Evolutionary conservation across 441 rosid genomes (phyloP).

Genomic region (Gossypium laxum): DNA sequence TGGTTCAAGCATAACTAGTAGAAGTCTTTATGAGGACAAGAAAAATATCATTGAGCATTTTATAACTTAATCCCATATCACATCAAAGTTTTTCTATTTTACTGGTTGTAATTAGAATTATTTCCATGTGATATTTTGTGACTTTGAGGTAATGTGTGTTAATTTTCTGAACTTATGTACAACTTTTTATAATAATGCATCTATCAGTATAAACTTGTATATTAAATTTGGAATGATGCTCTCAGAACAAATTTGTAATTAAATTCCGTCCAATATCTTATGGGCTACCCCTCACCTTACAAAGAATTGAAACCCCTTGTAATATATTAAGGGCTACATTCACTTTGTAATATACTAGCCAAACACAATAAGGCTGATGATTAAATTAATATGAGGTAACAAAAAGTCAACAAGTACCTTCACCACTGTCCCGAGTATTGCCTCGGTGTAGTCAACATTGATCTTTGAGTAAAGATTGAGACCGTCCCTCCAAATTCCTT

Average conservation of each 20-base stretch:
- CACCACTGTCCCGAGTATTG: conserved; percentile 59
- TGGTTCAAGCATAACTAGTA: neutral
- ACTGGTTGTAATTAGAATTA: neutral
- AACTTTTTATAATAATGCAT: neutral
- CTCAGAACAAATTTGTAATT: neutral
- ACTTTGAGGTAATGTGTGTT: neutral
- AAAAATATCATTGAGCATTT: neutral
- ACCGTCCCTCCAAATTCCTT: conserved; percentile 71
- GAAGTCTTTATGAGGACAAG: neutral
- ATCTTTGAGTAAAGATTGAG: conserved; percentile 67
- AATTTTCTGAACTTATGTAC: neutral
- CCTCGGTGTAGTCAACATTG: conserved; percentile 64
- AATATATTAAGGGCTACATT: neutral
- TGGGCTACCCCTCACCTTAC: neutral
- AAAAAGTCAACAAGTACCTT: conserved; percentile 34
- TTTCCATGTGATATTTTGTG: neutral
- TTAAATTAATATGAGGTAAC: neutral
- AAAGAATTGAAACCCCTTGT: neutral
- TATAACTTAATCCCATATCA: neutral
- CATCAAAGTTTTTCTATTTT: neutral
- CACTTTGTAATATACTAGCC: neutral
- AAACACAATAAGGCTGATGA: neutral
- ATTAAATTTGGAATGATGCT: neutral
- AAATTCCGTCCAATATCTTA: neutral
- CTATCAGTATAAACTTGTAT: neutral